A percentile compares a stretch with the other conserved stretches of the same genome.
Conservation (phyloP, 1,284 basidiomycete genomes). For the Tilletia setariae region DNA sequence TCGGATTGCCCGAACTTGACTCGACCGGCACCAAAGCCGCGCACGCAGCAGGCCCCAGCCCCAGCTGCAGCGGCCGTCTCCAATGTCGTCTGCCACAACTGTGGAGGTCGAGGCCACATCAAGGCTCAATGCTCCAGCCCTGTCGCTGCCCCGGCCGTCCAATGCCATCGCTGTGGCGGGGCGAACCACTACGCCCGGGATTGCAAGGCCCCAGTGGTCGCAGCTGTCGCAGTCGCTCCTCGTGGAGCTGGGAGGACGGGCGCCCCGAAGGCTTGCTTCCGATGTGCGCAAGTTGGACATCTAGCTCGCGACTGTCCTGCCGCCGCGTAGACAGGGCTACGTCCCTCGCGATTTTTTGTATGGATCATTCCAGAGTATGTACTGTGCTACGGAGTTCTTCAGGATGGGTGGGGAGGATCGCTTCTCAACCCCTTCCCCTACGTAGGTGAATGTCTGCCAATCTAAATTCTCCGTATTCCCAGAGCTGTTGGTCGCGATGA, state of each 20-base stretch:
- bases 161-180: neutral
- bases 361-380: too few relatives aligned
- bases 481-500: too few relatives aligned
- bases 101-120: conserved; percentile 27
- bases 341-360: too few relatives aligned
- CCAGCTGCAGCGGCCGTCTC: conserved; percentile 14
- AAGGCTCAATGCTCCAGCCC: conserved; percentile 1
- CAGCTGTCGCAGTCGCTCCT: neutral
- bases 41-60: neutral
- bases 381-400: too few relatives aligned
- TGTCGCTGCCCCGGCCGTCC: neutral
- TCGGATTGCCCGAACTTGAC: conserved; percentile 29
- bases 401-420: too few relatives aligned
- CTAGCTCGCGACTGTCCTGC: conserved; percentile 18
- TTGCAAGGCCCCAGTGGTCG: conserved; percentile 24
- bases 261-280: conserved; percentile 27
- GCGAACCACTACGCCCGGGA: conserved; percentile 24
- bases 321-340: neutral
- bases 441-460: too few relatives aligned
- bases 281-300: conserved; percentile 28
- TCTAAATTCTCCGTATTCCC: too few relatives aligned
- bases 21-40: conserved; percentile 18
- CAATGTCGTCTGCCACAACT: conserved; percentile 25
- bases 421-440: too few relatives aligned
- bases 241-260: neutral